Evolutionary conservation across 345 rosid species (phyloP).

Genomic region (Linum trigynum): DNA sequence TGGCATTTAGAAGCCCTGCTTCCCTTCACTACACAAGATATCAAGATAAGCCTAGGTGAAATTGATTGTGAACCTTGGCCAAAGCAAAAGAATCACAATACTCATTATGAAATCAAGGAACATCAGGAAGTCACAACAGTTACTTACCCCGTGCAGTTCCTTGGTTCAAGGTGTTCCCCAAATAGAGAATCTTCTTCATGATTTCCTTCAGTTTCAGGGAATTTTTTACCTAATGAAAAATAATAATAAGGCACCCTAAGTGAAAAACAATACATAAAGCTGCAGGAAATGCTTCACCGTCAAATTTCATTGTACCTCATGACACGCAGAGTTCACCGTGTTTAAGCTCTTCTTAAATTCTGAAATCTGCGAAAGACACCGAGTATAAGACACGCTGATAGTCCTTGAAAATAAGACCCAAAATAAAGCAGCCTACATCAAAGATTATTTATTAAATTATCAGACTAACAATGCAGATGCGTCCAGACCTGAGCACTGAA

Average conservation of each 20-base stretch:
- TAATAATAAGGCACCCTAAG: slow-evolving; percentile 1
- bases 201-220: slow-evolving; percentile 82
- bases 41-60: neutral
- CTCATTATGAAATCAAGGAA: too few species aligned
- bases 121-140: neutral
- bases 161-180: slow-evolving; percentile 89
- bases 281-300: slow-evolving; percentile 12
- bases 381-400: slow-evolving; percentile 13
- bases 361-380: slow-evolving; percentile 38
- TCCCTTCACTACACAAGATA: neutral
- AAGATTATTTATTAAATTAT: slow-evolving; percentile 9
- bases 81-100: neutral
- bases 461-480: slow-evolving; percentile 32
- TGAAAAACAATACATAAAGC: slow-evolving; percentile 12
- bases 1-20: neutral
- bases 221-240: slow-evolving; percentile 58
- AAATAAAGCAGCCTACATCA: neutral
- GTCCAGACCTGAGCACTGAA: slow-evolving; percentile 82
- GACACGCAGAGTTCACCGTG: slow-evolving; percentile 81
- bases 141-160: slow-evolving; percentile 96
- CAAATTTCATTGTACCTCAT: slow-evolving; percentile 50
- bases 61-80: too few species aligned
- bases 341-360: slow-evolving; percentile 84
- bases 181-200: slow-evolving; percentile 81
- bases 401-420: neutral